Evolutionary conservation across 106 monocot genomes (phyloP).

Genomic region (Triglochin maritima): DNA sequence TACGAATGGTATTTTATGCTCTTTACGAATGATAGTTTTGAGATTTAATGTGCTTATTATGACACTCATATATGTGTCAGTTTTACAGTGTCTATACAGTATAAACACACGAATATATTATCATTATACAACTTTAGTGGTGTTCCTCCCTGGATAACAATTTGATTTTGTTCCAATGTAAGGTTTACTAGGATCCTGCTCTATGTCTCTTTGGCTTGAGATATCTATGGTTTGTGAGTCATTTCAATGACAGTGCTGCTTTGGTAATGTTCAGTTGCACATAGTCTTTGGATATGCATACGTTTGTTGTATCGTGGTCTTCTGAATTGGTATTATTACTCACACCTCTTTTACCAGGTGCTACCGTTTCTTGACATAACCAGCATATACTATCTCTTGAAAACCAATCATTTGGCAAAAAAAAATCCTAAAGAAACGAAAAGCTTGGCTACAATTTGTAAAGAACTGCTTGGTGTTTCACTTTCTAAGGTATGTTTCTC

Average conservation of each 20-base stretch:
- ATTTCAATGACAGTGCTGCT: background rate
- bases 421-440: slow-evolving; percentile 58
- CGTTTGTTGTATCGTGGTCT: background rate
- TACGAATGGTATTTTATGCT: no score
- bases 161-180: no score
- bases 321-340: background rate
- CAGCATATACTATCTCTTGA: slow-evolving; percentile 59
- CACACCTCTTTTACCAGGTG: slow-evolving; percentile 30
- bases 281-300: background rate
- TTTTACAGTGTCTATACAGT: no score
- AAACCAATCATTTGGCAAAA: slow-evolving; percentile 23
- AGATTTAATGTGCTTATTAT: no score
- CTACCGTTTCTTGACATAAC: slow-evolving; percentile 91
- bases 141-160: no score
- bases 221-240: background rate
- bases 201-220: background rate
- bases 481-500: slow-evolving; percentile 72
- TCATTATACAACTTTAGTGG: no score
- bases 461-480: slow-evolving; percentile 58
- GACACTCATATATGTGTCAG: no score
- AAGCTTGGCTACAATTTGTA: slow-evolving; percentile 79
- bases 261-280: background rate
- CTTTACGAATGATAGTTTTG: no score
- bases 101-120: no score
- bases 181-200: no score